phyloP scores from a whole-genome alignment of 169 alveolate genomes.

The Eimeria brunetti region DNA sequence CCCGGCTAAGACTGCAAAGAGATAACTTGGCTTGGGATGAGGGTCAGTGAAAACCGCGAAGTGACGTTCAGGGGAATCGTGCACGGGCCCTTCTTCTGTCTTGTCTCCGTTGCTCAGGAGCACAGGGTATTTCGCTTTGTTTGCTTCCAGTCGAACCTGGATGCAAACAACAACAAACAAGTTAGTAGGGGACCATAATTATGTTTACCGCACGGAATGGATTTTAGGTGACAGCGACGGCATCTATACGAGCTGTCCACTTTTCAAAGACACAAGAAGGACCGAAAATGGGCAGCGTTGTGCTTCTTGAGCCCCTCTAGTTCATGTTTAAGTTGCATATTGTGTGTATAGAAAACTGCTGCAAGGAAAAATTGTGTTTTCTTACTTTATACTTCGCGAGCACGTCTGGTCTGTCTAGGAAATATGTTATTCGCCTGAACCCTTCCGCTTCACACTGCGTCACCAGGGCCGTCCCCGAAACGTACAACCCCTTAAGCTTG shows the following conservation, averaged over 20 bases:
- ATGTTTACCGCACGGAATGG: no score
- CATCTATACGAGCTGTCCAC: not conserved
- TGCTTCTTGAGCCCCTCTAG: not conserved
- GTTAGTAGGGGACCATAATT: not conserved
- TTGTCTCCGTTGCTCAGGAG: conserved; percentile 92
- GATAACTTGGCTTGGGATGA: conserved; percentile 93
- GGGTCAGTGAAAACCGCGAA: conserved; percentile 91
- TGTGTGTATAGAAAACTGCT: not conserved
- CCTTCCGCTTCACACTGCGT: conserved; percentile 97
- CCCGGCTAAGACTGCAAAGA: conserved; percentile 96
- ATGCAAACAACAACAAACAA: not conserved
- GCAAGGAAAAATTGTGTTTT: not conserved
- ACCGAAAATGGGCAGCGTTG: not conserved
- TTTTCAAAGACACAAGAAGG: not conserved
- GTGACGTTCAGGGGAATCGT: conserved; percentile 76
- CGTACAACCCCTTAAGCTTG: conserved; percentile 86
- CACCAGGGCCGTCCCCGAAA: conserved; percentile 90
- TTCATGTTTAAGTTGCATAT: not conserved
- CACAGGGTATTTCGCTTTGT: conserved; percentile 91
- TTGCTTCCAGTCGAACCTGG: conserved; percentile 92
- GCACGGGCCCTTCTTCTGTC: conserved; percentile 87
- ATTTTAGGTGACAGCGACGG: no score
- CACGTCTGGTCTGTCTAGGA: conserved; percentile 95
- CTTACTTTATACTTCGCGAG: conserved; percentile 88
- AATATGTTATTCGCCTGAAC: conserved; percentile 93